Percentiles rank a stretch among this genome's conserved stretches.
Conservation (phyloP, 2,329 filamentous ascomycete species). For the Cladosporium sp. region DNA sequence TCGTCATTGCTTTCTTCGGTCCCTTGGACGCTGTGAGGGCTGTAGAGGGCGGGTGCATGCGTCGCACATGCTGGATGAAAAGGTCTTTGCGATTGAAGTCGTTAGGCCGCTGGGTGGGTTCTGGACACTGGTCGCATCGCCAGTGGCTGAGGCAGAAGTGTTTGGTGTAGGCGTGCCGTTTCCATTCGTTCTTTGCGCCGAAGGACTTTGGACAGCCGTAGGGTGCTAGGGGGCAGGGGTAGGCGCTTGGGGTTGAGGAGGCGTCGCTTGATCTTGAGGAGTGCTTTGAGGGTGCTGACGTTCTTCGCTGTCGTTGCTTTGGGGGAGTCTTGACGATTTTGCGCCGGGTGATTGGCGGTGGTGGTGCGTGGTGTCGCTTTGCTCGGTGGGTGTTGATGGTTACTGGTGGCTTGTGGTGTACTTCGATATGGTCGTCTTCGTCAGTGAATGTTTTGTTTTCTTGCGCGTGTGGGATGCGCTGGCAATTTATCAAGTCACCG, state of each 20-base stretch:
- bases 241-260: conserved; percentile 36
- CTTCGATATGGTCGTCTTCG: neutral
- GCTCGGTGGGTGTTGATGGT: neutral
- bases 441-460: neutral
- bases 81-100: conserved; percentile 91
- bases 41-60: conserved; percentile 77
- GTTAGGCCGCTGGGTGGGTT: conserved; percentile 38
- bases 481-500: neutral
- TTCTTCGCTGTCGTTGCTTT: neutral
- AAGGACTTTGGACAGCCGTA: conserved; percentile 73
- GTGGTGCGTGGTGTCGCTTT: neutral
- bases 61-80: conserved; percentile 79
- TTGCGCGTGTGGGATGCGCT: neutral
- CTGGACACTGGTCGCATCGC: conserved; percentile 62
- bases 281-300: neutral
- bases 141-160: conserved; percentile 72
- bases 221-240: conserved; percentile 71
- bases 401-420: neutral
- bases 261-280: neutral
- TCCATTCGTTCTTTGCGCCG: conserved; percentile 89
- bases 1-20: neutral
- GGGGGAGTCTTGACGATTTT: neutral
- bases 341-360: neutral
- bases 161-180: conserved; percentile 76
- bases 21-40: conserved; percentile 29